Conservation (phyloP, 2,329 filamentous ascomycete species). For the Fusarium graminum region DNA sequence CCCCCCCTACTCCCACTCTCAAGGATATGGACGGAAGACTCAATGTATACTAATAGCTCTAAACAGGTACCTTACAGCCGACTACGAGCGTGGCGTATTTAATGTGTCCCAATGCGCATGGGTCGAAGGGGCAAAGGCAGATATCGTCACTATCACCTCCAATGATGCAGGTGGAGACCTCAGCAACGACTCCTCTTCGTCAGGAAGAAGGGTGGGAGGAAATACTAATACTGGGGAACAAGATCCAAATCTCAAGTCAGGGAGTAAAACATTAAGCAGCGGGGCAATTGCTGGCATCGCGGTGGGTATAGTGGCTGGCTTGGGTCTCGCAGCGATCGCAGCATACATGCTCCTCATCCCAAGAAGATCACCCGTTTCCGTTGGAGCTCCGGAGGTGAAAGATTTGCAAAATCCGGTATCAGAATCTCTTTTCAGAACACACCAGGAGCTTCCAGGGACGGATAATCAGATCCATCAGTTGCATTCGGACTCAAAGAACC, state of each 20-base stretch:
- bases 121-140: background rate
- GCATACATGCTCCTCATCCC: background rate
- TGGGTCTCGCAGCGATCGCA: background rate
- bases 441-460: background rate
- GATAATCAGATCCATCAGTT: conserved; percentile 4
- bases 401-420: background rate
- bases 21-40: no score
- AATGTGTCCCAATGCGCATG: conserved; percentile 3
- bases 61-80: background rate
- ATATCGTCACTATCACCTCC: background rate
- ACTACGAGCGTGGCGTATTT: conserved; percentile 6
- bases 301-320: background rate
- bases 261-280: background rate
- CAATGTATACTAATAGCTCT: background rate
- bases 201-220: background rate
- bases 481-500: background rate
- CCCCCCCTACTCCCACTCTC: no score
- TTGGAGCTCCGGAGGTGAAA: background rate
- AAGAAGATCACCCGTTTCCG: background rate
- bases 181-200: background rate
- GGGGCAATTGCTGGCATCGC: background rate
- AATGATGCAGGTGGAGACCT: background rate
- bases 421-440: background rate
- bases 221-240: background rate
- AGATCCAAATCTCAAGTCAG: background rate